Base-by-base conservation (phyloP, 306 rosid genomes). In the Trichosanthes truncata region DNA sequence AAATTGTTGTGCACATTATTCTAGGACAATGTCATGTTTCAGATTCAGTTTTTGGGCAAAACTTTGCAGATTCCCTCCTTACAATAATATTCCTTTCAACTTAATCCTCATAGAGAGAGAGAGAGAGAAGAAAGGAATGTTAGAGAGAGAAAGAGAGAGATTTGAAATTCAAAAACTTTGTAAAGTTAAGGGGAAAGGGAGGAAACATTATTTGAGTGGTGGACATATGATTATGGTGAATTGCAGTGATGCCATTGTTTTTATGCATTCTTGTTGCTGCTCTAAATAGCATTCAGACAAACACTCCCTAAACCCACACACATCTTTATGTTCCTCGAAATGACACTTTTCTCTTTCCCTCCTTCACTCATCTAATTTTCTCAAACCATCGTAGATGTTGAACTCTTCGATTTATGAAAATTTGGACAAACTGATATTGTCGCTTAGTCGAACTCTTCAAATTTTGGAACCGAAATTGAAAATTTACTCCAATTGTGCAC, bases 51-150 rank as follows among this genome's bases (percentile, higher is more conserved):
- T 86, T 88, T 86, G 86, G 77, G 84, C 86, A 85, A 87, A 87
- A 85, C 91, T 81, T 89, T 85, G 93, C 89, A 87, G 93, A 89
- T 89, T 90, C 93, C 88, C 73, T 83, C 74, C 84, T 86, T 76
- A 38, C 80, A 87, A 71, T 85, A 88, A 87, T 91, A 91, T 90
- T 84, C 92, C 92, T 85, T 91, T 84, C 88, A 83, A 63, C 87
- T 84, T 80, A 78, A 81, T 84, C 26, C 40, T 17, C 12, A n/a
- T 0, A 40, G 10, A 69, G 52, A 68, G 52, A 38, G 51, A 66
- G 69, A 59, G 6, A 55, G 31, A 23, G 31, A 57, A 2, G 23
- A 4, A 9, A 11, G 3, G 11, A 7, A 11, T 1, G 10, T n/a
- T n/a, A 51, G 20, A 51, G 56, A 52, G 23, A 53, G 60, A 59